Base-by-base conservation (phyloP, 257 asterid genomes). In the Capsicum chinense region DNA sequence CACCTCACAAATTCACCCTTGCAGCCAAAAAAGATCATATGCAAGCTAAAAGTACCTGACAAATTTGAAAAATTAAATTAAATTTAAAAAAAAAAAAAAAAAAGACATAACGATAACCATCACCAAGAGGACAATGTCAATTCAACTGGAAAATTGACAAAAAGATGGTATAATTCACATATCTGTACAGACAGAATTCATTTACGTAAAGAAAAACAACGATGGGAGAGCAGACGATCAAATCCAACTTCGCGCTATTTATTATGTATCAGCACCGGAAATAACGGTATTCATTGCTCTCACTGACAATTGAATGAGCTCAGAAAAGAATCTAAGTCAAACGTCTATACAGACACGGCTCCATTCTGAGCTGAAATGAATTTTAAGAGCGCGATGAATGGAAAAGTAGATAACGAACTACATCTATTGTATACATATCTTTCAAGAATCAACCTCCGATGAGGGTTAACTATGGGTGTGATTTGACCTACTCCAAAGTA, bases 401-500 rank as follows among this genome's bases (percentile, higher is more conserved):
- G 82, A 33, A 56, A n/a, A 54, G 26, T 54, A 26, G 33, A 54
- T 26, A 54, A 78, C 14, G 82, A 8, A 54, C 82, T 26, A 78
- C 50, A 78, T 26, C 82, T 78, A 54, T 1, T 1, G 82, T 52
- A 78, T 54, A 54, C 10, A 33, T 33, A 78, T 78, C 6, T 78
- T 76, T 78, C 82, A 33, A 54, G 44, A 78, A 78, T 54, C 50
- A 54, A 26, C 14, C 33, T 54, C 64, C 15, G 59, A 39, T 26
- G 47, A 26, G 54, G 12, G 64, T 78, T 37, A 78, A 76, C 50
- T 78, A 68, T 16, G 35, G 21, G 79, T 79, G 83, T 26, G 85
- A 66, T 83, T 58, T 81, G 86, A 52, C 56, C 9, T 59, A 64
- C 62, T 87, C 85, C 39, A 85, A 15, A 50, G 79, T 74, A 54